Evolutionary conservation across 805 yeast species (phyloP).

Genomic region (Candida ficus): DNA sequence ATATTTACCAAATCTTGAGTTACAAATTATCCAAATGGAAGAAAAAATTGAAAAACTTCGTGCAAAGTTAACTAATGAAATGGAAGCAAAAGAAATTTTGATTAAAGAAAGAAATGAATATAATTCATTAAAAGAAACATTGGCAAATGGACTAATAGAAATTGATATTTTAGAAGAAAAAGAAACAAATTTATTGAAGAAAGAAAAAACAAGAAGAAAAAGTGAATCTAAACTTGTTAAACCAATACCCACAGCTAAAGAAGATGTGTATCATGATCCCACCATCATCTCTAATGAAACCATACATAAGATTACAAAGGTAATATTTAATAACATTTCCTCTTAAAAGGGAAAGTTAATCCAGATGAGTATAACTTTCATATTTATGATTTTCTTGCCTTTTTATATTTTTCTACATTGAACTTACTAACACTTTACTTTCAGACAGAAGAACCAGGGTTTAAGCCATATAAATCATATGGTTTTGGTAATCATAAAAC

Average conservation of each 20-base stretch:
- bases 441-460: slow-evolving; percentile 16
- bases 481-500: slow-evolving; percentile 6
- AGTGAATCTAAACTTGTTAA: not conserved
- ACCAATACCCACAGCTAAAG: not conserved
- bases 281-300: slow-evolving; percentile 15
- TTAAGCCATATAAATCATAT: slow-evolving; percentile 22
- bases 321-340: slow-evolving; percentile 14
- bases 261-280: not conserved
- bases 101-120: slow-evolving; percentile 3
- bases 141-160: slow-evolving; percentile 10
- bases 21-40: not conserved
- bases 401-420: not conserved
- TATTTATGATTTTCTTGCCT: not conserved
- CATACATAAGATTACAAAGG: slow-evolving; percentile 23
- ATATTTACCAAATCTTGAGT: not conserved
- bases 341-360: not conserved
- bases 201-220: slow-evolving; percentile 8
- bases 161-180: slow-evolving; percentile 13
- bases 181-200: slow-evolving; percentile 9
- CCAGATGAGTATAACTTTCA: not conserved
- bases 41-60: not conserved
- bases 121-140: slow-evolving; percentile 6
- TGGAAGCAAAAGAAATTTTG: not conserved
- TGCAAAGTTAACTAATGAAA: not conserved
- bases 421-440: slow-evolving; percentile 16